Evolutionary conservation across 768 basidiomycete species (phyloP), one percentile per base, ranked within the genome.

Genomic region (Cystobasidium ongulense): DNA sequence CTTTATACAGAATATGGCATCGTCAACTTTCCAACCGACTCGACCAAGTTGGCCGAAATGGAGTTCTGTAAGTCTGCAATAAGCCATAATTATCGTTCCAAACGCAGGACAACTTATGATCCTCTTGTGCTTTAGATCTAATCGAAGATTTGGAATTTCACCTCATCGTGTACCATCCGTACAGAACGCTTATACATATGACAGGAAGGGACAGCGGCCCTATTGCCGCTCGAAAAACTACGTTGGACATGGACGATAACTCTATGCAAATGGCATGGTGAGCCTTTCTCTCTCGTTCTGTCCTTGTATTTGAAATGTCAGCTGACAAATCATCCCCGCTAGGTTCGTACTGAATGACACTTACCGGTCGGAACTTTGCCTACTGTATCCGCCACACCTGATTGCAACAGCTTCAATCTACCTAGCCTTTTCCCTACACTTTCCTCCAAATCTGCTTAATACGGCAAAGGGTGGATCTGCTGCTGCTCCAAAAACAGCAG

Each of bases 331-430:
- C 13, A 29, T 25, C 59, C 72, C n/a, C 23, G n/a, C 39, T 75
- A 96, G 93, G 91, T 93, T 92, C 80, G 87, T 97, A 80, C 87
- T 99, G 79, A 99, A 98, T 82, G 95, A 98, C 81, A 92, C 90
- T 0, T 97, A 92, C 79, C 87, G 94, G 66, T 93, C 91, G 3
- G 90, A 94, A 70, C 84, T 99, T 23, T 92, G 91, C 79, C 87
- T 99, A n/a, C 82, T 96, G 33, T 89, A 98, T 80, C 94, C 96
- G 0, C 96, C 96, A 0, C 92, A 98, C 80, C 84, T 97, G 71
- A 90, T 98, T 76, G 92, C 95, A 25, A 86, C 97, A 78, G 88
- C 94, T 0, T 90, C 91, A 0, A 86, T 99, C 70, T 96, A 92
- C 82, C 86, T 97, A 73, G 89, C 90, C 0, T 87, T 92, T 79